These are phyloP conservation scores for Colletotrichum sojae DNA, from an alignment of 2,329 filamentous ascomycete genomes.

Conservation along the genomic window DNA sequence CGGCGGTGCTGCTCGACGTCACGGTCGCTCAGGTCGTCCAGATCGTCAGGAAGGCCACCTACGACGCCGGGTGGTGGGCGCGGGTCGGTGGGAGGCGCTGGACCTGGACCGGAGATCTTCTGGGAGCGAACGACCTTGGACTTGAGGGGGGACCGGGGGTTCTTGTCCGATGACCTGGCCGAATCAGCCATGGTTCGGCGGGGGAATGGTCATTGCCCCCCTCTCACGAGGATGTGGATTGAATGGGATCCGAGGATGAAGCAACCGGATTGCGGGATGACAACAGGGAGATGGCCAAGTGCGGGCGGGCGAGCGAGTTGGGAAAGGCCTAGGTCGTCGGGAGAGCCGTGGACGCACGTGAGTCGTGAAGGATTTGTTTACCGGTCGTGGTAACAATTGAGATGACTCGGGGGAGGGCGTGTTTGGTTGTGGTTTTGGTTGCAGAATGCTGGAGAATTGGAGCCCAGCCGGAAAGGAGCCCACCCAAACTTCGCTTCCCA, in stretches of 20 bases:
- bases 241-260: slow-evolving; percentile 16
- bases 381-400: slow-evolving; percentile 27
- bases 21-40: slow-evolving; percentile 43
- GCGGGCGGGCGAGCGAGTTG: slow-evolving; percentile 2
- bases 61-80: slow-evolving; percentile 42
- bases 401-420: slow-evolving; percentile 30
- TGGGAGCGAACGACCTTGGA: slow-evolving; percentile 67
- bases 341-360: slow-evolving; percentile 20
- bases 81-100: slow-evolving; percentile 51
- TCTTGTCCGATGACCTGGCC: slow-evolving; percentile 41
- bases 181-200: slow-evolving; percentile 43
- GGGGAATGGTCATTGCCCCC: slow-evolving; percentile 40
- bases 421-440: slow-evolving; percentile 24
- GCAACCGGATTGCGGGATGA: slow-evolving; percentile 11
- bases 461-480: slow-evolving; percentile 24
- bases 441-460: slow-evolving; percentile 35
- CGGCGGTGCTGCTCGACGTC: slow-evolving; percentile 49
- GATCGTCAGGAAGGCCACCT: slow-evolving; percentile 41
- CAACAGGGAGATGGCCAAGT: not conserved
- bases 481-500: slow-evolving; percentile 13
- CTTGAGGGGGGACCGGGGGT: slow-evolving; percentile 45
- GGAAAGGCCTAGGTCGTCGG: slow-evolving; percentile 9
- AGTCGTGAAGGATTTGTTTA: slow-evolving; percentile 35
- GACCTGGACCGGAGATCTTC: slow-evolving; percentile 60
- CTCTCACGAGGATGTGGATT: slow-evolving; percentile 38